Evolutionary conservation across 75 land plant genomes (phyloP), one percentile per base, ranked within the genome.

Genomic region (Selaginella tamariscina): DNA sequence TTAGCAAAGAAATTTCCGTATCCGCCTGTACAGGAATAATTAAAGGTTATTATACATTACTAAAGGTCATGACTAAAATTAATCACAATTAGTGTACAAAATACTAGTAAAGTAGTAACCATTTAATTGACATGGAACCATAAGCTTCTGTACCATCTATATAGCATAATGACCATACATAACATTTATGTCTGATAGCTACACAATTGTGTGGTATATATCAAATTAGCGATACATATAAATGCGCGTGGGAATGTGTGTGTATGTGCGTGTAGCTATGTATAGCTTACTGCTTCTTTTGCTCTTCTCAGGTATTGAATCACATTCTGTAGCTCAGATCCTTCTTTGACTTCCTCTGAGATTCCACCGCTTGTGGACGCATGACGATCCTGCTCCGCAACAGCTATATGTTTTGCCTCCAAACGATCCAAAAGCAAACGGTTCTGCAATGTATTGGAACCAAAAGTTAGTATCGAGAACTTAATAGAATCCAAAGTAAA

Each of bases 301-400:
- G 96, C 79, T 27, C 88, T 77, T 2, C 98, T 82, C 18, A 94
- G 80, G 72, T 87, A 94, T 73, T 65, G 82, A 54, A 94, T 72
- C 26, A 94, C 98, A 78, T 65, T 77, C 57, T 93, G 98, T 54
- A 93, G 64, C 31, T 87, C 91, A 65, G 67, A 55, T 44, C 82
- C 95, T 33, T 72, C 82, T 27, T 68, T 56, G 27, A 57, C 65
- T 60, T 78, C 83, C 57, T 77, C 72, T 32, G 68, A 27, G 20
- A 68, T 30, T 21, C 21, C n/a, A 33, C 79, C 78, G 67, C 74
- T 56, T 15, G 49, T 39, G 11, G 49, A 39, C 33, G 70, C 75
- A 65, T 39, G 68, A 1, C 76, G 79, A 32, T 83, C 91, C 54
- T 76, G 74, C 57, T 91, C 89, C 30, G 85, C 94, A 55, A 82